Evolutionary conservation across 2,329 filamentous ascomycete species (phyloP).

Genomic region (Anthostomella pinea): DNA sequence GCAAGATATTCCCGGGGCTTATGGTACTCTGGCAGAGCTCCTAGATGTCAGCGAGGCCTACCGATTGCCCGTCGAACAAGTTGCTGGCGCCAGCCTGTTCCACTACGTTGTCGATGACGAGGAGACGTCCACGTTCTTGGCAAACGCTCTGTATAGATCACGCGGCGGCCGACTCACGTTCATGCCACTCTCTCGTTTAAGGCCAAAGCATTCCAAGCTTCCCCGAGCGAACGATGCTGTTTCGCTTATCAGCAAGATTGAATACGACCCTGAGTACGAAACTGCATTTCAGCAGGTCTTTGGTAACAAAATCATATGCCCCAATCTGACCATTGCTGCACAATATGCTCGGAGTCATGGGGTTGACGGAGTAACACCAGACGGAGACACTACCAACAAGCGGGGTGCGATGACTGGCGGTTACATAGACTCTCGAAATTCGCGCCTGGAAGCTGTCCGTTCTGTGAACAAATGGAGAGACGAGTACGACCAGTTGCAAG

Average conservation of each 20-base stretch:
- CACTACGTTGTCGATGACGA: conserved; percentile 95
- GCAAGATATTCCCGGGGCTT: conserved; percentile 77
- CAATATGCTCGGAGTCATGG: conserved; percentile 92
- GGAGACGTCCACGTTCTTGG: conserved; percentile 76
- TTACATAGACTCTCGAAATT: conserved; percentile 82
- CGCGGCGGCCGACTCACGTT: conserved; percentile 88
- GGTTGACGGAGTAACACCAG: conserved; percentile 88
- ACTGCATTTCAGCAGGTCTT: conserved; percentile 93
- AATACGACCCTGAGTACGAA: conserved; percentile 73
- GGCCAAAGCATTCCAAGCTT: conserved; percentile 67
- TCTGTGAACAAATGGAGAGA: conserved; percentile 71
- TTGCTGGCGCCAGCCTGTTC: conserved; percentile 88
- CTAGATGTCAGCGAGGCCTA: conserved; percentile 83
- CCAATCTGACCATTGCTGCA: conserved; percentile 79
- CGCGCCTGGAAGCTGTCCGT: conserved; percentile 81
- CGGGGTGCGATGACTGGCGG: conserved; percentile 94
- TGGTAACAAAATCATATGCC: conserved; percentile 91
- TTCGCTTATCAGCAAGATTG: conserved; percentile 80
- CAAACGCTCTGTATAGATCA: conserved; percentile 75
- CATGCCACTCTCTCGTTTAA: conserved; percentile 84
- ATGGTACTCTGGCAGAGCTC: conserved; percentile 91
- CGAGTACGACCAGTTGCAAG: conserved; percentile 66
- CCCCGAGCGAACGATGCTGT: conserved; percentile 85
- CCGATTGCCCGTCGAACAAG: conserved; percentile 86
- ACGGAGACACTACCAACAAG: conserved; percentile 93